Evolutionary conservation across 768 basidiomycete species (phyloP).

Genomic region (Strobilomyces dryophilus): DNA sequence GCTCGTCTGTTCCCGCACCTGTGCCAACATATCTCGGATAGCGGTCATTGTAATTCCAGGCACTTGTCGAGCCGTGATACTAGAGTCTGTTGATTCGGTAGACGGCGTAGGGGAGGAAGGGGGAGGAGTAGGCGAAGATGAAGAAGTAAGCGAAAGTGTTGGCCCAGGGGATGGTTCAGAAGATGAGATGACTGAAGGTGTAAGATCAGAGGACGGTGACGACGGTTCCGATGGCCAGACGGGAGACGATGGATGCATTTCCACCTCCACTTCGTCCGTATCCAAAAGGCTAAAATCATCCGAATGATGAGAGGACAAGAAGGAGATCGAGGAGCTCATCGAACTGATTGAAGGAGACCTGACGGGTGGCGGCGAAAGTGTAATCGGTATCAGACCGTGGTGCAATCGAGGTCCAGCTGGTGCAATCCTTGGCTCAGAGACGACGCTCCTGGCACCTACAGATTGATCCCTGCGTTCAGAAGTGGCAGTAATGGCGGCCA

Average conservation of each 20-base stretch:
- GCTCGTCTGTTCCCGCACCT: constrained; percentile 54
- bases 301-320: constrained; percentile 64
- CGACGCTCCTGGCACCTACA: constrained; percentile 41
- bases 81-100: constrained; percentile 25
- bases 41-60: constrained; percentile 37
- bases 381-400: constrained; percentile 28
- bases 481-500: constrained; percentile 40
- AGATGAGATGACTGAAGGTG: constrained; percentile 33
- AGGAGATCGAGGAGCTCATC: constrained; percentile 35
- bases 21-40: constrained; percentile 51
- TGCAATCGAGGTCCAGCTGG: constrained; percentile 26
- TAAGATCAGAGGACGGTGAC: constrained; percentile 23
- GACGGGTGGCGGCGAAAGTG: constrained; percentile 42
- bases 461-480: constrained; percentile 40
- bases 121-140: constrained; percentile 31
- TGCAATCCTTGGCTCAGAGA: constrained; percentile 30
- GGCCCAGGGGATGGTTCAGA: constrained; percentile 33
- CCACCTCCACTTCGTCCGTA: constrained; percentile 25
- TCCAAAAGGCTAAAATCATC: constrained; percentile 56
- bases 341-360: constrained; percentile 40
- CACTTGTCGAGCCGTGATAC: constrained; percentile 34
- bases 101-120: constrained; percentile 37
- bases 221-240: constrained; percentile 34
- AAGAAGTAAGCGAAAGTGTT: constrained; percentile 38
- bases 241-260: constrained; percentile 30